phyloP scores from a whole-genome alignment of 371 early-diverging fungal genomes.

The Nematocida ausubeli region DNA sequence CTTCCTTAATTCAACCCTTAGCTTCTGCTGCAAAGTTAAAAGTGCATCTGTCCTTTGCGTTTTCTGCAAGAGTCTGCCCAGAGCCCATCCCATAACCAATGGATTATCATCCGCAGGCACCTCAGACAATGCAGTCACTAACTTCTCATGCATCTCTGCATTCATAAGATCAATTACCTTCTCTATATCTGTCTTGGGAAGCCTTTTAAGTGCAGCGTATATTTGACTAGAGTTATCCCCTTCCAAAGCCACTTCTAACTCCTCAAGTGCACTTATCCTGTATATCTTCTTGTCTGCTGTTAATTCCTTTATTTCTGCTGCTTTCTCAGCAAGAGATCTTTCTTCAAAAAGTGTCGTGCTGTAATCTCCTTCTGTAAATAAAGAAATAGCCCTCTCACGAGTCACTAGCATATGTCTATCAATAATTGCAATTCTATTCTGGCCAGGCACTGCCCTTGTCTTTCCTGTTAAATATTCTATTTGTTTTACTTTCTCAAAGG shows the following conservation, averaged over 20 bases:
- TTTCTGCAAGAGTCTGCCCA: slow-evolving; percentile 6
- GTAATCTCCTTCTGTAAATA: slow-evolving; percentile 31
- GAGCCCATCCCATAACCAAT: slow-evolving; percentile 14
- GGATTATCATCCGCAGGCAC: slow-evolving; percentile 23
- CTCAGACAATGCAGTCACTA: not conserved
- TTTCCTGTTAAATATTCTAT: slow-evolving; percentile 30
- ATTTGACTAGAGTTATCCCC: not conserved
- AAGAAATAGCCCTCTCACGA: slow-evolving; percentile 30
- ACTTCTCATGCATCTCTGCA: not conserved
- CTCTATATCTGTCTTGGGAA: slow-evolving; percentile 22
- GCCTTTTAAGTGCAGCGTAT: slow-evolving; percentile 1
- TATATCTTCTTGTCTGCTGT: slow-evolving; percentile 20
- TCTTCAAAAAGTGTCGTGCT: slow-evolving; percentile 22
- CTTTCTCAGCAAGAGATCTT: not conserved
- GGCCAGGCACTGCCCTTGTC: slow-evolving; percentile 23
- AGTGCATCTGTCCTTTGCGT: not conserved
- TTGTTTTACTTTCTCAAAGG: slow-evolving; percentile 27
- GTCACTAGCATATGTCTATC: not conserved
- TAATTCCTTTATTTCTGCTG: slow-evolving; percentile 30
- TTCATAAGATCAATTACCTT: slow-evolving; percentile 38
- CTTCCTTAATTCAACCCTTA: slow-evolving; percentile 1
- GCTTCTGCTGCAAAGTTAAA: not conserved
- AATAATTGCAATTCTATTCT: not conserved
- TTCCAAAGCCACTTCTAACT: slow-evolving; percentile 31
- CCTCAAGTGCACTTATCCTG: not conserved